A percentile compares a stretch with the other conserved stretches of the same genome.
Conservation (phyloP, 2,329 filamentous ascomycete genomes). For the Aureobasidium uvarum region DNA sequence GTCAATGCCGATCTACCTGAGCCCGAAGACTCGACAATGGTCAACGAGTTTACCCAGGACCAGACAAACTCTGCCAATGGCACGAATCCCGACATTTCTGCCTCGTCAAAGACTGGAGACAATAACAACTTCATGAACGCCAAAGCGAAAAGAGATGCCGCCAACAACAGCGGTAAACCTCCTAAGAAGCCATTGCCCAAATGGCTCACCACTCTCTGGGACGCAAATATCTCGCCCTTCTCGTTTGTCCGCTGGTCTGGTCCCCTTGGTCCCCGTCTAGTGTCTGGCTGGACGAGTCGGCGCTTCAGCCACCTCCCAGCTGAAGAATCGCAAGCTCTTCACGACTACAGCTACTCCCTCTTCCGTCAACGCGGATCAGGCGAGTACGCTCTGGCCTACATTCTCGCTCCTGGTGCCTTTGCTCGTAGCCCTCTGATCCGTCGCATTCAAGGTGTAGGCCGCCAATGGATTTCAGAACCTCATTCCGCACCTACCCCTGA, state of each 20-base stretch:
- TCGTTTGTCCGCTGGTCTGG: slow-evolving; percentile 84
- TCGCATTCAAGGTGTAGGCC: slow-evolving; percentile 79
- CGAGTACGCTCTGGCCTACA: slow-evolving; percentile 88
- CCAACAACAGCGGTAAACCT: slow-evolving; percentile 40
- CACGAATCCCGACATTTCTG: slow-evolving; percentile 14
- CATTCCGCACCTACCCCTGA: slow-evolving; percentile 36
- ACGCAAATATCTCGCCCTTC: slow-evolving; percentile 94
- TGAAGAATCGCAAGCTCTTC: slow-evolving; percentile 77
- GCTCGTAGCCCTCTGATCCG: slow-evolving; percentile 84
- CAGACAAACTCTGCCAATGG: slow-evolving; percentile 53
- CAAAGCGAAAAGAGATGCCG: slow-evolving; percentile 40
- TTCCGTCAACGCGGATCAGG: slow-evolving; percentile 91
- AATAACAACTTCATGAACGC: slow-evolving; percentile 58
- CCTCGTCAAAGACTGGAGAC: slow-evolving; percentile 36
- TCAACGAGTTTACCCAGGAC: slow-evolving; percentile 76
- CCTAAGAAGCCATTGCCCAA: slow-evolving; percentile 66
- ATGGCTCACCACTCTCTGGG: slow-evolving; percentile 94
- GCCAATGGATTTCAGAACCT: slow-evolving; percentile 55
- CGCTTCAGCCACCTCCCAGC: slow-evolving; percentile 85
- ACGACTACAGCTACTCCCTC: slow-evolving; percentile 91
- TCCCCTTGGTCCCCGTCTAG: slow-evolving; percentile 83
- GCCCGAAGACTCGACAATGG: slow-evolving; percentile 67
- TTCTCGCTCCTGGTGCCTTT: slow-evolving; percentile 90
- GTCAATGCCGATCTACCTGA: slow-evolving; percentile 78
- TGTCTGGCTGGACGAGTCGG: slow-evolving; percentile 91